Conservation (phyloP, 1,139 yeast species). For the Diutina rugosa region DNA sequence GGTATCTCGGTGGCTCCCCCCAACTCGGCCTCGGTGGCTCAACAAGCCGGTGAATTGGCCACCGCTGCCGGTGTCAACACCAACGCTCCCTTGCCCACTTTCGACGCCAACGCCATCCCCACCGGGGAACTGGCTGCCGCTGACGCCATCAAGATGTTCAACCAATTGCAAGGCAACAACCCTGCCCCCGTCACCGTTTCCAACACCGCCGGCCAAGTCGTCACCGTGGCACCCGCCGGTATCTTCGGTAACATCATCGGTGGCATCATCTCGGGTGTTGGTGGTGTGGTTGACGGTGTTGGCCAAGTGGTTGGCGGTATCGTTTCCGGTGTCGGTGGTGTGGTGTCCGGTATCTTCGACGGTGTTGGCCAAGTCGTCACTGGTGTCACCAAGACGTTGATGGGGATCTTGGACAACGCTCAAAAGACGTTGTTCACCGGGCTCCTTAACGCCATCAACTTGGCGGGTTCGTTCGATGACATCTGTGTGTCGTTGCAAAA, state of each 20-base stretch:
- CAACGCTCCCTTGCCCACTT: not conserved
- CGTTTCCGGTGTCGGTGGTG: not conserved
- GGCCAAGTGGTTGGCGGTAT: not conserved
- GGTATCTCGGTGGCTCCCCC: not conserved
- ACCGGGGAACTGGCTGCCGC: not conserved
- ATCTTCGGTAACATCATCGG: not conserved
- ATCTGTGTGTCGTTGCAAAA: constrained; percentile 1
- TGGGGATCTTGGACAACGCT: not conserved
- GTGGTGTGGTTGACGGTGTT: not conserved
- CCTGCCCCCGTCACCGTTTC: not conserved
- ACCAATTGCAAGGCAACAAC: not conserved
- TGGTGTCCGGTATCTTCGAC: not conserved
- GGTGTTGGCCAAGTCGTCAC: not conserved
- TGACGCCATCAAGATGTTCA: constrained; percentile 1
- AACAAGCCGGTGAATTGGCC: not conserved
- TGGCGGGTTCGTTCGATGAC: not conserved
- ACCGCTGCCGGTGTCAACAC: not conserved
- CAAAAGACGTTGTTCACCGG: not conserved
- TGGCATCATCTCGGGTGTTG: not conserved
- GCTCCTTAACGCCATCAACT: constrained; percentile 1
- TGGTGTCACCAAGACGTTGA: not conserved
- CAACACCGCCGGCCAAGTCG: not conserved
- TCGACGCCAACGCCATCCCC: not conserved
- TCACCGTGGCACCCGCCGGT: not conserved
- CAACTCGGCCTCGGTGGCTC: not conserved